Evolutionary conservation across 371 early-diverging fungal species (phyloP), one percentile per base, ranked within the genome.

Genomic region (Mortierella sp.): DNA sequence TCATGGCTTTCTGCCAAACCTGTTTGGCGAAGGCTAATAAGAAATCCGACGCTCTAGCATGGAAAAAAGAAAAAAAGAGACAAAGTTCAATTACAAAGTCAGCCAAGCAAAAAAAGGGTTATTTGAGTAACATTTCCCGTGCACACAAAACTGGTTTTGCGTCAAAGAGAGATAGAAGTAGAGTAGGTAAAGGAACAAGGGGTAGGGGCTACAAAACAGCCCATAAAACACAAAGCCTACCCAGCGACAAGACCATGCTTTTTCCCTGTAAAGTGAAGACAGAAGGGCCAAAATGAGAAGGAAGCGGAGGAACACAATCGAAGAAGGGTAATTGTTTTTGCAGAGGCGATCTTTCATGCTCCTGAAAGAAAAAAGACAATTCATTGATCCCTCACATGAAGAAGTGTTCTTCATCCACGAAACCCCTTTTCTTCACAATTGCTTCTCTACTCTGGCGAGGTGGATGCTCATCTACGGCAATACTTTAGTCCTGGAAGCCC

Each of bases 251-350:
- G 58, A 39, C 37, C 61, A 22, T 61, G 37, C 61, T 34, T 37
- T 37, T 34, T 34, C 37, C 37, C 61, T 16, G 34, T 8, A 13
- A 61, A 10, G 19, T 61, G 19, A 19, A 61, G 10, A n/a, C 48
- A n/a, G n/a, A 48, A 9, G 1, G 14, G 34, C 22, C 4, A 19
- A 16, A 58, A 37, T 16, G 14, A 19, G 55, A 14, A 55, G 26
- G 14, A 26, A 9, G 58, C 26, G 0, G 26, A 4, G 29, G 26
- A 19, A 11, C 22, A 2, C 16, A 34, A 16, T 19, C 37, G 61
- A 37, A 61, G n/a, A n/a, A 10, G 61, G 61, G 14, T 61, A 61
- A 61, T 61, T 10, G 61, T 61, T 61, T 61, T 61, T 34, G 61
- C 61, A 53, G 53, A 24, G 24, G 29, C 16, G 8, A 19, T 31